phyloP scores from a whole-genome alignment of 2,329 filamentous ascomycete genomes.

The Colletotrichum magnum region DNA sequence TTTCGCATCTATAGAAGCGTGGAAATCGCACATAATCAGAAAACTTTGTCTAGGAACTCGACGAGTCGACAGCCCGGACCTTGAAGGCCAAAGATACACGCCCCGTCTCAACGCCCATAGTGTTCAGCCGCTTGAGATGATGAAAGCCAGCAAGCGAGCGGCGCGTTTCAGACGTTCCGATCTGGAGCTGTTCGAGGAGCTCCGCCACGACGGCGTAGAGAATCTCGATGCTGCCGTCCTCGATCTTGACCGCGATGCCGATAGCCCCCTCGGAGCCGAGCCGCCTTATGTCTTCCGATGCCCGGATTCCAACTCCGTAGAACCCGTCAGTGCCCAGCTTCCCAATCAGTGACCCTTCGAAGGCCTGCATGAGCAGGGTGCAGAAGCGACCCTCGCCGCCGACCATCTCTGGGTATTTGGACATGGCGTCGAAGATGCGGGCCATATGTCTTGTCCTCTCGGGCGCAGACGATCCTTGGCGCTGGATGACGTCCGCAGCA shows the following conservation, averaged over 20 bases:
- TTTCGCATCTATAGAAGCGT: no score
- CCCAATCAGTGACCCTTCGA: slow-evolving; percentile 55
- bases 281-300: slow-evolving; percentile 51
- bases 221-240: slow-evolving; percentile 60
- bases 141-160: slow-evolving; percentile 51
- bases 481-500: slow-evolving; percentile 45
- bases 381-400: slow-evolving; percentile 63
- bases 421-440: slow-evolving; percentile 59
- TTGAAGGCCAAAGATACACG: slow-evolving; percentile 36
- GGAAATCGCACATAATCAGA: no score
- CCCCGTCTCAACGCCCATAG: slow-evolving; percentile 54
- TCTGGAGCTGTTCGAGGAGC: slow-evolving; percentile 57
- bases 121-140: slow-evolving; percentile 53
- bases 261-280: slow-evolving; percentile 55
- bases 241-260: slow-evolving; percentile 63
- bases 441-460: slow-evolving; percentile 46
- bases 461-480: background rate
- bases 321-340: slow-evolving; percentile 65
- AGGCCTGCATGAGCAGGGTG: slow-evolving; percentile 59
- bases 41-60: no score
- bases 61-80: slow-evolving; percentile 1
- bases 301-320: slow-evolving; percentile 60
- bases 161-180: slow-evolving; percentile 51
- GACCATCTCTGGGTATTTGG: slow-evolving; percentile 57
- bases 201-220: slow-evolving; percentile 60